These are phyloP conservation scores for Ascodesmis nigricans DNA, from an alignment of 495 filamentous ascomycete genomes.

Conservation along the genomic window DNA sequence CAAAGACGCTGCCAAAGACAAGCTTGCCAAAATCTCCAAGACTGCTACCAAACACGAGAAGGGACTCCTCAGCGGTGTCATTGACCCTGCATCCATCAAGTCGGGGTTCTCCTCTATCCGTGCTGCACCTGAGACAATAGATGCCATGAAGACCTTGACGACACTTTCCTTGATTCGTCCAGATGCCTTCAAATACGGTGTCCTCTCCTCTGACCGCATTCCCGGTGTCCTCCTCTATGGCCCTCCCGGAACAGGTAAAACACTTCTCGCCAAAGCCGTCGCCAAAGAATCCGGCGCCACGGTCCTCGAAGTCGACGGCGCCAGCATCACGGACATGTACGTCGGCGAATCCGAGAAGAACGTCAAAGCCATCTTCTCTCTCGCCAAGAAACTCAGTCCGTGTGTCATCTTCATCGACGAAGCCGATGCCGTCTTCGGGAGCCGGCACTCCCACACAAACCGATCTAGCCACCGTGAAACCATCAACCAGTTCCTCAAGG, in stretches of 20 bases:
- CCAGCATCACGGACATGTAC: slow-evolving; percentile 82
- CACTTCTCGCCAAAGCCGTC: slow-evolving; percentile 81
- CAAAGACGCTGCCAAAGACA: slow-evolving; percentile 9
- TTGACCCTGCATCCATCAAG: slow-evolving; percentile 57
- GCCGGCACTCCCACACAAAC: slow-evolving; percentile 37
- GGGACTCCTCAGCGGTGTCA: slow-evolving; percentile 55
- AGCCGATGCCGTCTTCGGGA: slow-evolving; percentile 73
- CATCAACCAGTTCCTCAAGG: slow-evolving; percentile 92
- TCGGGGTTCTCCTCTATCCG: slow-evolving; percentile 74
- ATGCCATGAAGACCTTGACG: slow-evolving; percentile 73
- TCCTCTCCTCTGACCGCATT: slow-evolving; percentile 76
- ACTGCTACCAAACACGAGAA: slow-evolving; percentile 55
- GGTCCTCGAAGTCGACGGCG: slow-evolving; percentile 35
- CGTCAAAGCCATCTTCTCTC: slow-evolving; percentile 70
- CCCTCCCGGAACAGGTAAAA: slow-evolving; percentile 90
- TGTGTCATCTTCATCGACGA: slow-evolving; percentile 95
- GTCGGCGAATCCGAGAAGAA: slow-evolving; percentile 96
- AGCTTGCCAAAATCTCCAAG: slow-evolving; percentile 25
- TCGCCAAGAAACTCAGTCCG: slow-evolving; percentile 81
- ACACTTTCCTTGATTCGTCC: slow-evolving; percentile 70
- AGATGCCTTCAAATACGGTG: slow-evolving; percentile 89
- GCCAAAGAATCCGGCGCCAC: slow-evolving; percentile 85
- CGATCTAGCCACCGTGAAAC: slow-evolving; percentile 57
- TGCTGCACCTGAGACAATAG: slow-evolving; percentile 59
- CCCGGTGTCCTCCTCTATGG: slow-evolving; percentile 80